phyloP scores from a whole-genome alignment of 805 yeast species.

The Wickerhamiella australiensis region DNA sequence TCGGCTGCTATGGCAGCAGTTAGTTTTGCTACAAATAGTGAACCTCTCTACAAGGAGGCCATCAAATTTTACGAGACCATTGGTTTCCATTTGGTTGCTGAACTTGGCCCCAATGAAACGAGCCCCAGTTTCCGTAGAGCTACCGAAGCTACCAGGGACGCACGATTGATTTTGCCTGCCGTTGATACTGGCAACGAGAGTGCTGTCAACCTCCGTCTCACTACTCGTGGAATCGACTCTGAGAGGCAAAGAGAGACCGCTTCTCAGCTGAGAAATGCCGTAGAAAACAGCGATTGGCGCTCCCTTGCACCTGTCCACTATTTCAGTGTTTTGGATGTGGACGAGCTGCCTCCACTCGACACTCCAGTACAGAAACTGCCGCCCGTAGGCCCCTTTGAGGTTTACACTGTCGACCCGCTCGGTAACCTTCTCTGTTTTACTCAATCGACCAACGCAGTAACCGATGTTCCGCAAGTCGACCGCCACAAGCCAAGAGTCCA shows the following conservation, averaged over 20 bases:
- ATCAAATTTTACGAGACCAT: constrained; percentile 45
- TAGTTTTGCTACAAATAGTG: constrained; percentile 37
- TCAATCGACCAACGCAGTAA: constrained; percentile 12
- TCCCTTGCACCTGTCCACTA: constrained; percentile 34
- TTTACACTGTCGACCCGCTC: constrained; percentile 70
- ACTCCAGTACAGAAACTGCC: constrained; percentile 45
- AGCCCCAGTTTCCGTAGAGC: constrained; percentile 20
- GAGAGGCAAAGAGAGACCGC: constrained; percentile 19
- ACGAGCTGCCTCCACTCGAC: constrained; percentile 29
- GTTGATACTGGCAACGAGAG: constrained; percentile 20
- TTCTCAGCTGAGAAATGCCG: constrained; percentile 17
- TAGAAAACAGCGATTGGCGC: constrained; percentile 37
- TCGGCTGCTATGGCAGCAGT: constrained; percentile 27
- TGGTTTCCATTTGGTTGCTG: constrained; percentile 31
- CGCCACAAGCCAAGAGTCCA: constrained; percentile 10
- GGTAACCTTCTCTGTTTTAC: constrained; percentile 78
- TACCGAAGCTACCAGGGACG: constrained; percentile 23
- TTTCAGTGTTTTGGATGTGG: constrained; percentile 35
- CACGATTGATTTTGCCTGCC: constrained; percentile 24
- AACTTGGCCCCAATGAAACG: constrained; percentile 23
- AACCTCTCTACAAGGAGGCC: constrained; percentile 35
- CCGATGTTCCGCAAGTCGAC: constrained; percentile 7
- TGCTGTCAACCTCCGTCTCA: constrained; percentile 26
- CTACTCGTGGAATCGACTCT: constrained; percentile 21
- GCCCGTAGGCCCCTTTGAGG: constrained; percentile 61